These are phyloP conservation scores for Trichoderma arundinaceum DNA, from an alignment of 2,329 filamentous ascomycete species.

Conservation along the genomic window DNA sequence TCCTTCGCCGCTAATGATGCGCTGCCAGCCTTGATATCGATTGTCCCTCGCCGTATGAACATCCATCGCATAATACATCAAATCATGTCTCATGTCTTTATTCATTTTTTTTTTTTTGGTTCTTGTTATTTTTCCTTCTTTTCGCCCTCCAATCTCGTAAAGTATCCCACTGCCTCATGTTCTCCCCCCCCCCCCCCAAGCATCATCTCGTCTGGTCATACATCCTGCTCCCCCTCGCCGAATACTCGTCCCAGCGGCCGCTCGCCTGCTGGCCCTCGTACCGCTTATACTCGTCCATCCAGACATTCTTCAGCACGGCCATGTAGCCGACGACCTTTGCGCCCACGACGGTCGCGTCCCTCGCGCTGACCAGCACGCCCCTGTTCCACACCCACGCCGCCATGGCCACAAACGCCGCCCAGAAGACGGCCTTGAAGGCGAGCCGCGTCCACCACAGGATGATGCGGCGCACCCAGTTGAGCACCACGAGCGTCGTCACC, in stretches of 20 bases:
- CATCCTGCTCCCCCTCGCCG: conserved; percentile 30
- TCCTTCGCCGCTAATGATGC: not conserved
- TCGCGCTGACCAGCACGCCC: conserved; percentile 67
- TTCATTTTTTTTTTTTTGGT: not conserved
- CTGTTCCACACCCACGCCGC: conserved; percentile 67
- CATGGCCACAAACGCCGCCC: conserved; percentile 61
- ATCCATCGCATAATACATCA: conserved; percentile 9
- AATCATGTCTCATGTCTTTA: conserved; percentile 6
- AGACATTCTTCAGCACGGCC: conserved; percentile 58
- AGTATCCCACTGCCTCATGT: not conserved
- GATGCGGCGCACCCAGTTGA: conserved; percentile 73
- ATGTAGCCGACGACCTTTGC: conserved; percentile 54
- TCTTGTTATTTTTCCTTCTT: no score
- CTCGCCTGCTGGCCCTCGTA: conserved; percentile 56
- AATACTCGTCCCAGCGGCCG: conserved; percentile 29
- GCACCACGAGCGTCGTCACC: conserved; percentile 66
- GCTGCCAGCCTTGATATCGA: not conserved
- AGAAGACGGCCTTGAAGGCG: conserved; percentile 66
- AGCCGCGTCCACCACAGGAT: conserved; percentile 80
- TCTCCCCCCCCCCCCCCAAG: not conserved
- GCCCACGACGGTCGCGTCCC: conserved; percentile 58
- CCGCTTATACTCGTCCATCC: conserved; percentile 62
- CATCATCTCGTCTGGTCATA: conserved; percentile 20
- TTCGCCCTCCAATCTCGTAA: not conserved
- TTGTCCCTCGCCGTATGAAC: not conserved